These are phyloP conservation scores for Setaria viridis DNA, from an alignment of 202 grass and related monocot species.

Conservation along the genomic window DNA sequence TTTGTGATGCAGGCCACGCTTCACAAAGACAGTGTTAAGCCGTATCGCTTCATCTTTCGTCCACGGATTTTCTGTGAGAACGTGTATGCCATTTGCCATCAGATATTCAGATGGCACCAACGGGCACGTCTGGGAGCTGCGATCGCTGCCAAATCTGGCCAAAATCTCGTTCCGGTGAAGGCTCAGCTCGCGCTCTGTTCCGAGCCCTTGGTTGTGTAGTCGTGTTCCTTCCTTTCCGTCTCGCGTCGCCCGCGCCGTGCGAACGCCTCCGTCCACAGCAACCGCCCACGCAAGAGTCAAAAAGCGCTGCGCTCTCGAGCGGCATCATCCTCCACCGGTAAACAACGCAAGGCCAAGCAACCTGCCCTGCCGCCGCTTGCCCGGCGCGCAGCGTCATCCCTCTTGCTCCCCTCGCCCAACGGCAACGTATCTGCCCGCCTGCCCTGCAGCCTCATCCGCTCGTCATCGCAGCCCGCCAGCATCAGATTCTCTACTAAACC, in stretches of 20 bases:
- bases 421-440: conserved; percentile 36
- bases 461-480: neutral
- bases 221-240: neutral
- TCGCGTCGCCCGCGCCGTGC: neutral
- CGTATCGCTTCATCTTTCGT: neutral
- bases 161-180: neutral
- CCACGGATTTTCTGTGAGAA: neutral
- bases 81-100: too few relatives aligned
- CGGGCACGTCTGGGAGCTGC: neutral
- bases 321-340: neutral
- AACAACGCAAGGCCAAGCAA: neutral
- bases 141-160: neutral
- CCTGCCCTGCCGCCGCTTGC: neutral
- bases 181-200: too few relatives aligned
- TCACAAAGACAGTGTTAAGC: too few relatives aligned
- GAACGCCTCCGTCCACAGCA: neutral
- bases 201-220: neutral
- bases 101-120: too few relatives aligned
- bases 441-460: neutral
- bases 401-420: neutral
- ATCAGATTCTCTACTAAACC: conserved; percentile 44
- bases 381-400: neutral
- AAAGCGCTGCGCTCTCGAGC: neutral
- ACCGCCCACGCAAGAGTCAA: neutral
- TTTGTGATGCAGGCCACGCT: too few relatives aligned